Evolutionary conservation across 805 yeast genomes (phyloP), one percentile per base, ranked within the genome.

Genomic region (Candida nonsorbophila): DNA sequence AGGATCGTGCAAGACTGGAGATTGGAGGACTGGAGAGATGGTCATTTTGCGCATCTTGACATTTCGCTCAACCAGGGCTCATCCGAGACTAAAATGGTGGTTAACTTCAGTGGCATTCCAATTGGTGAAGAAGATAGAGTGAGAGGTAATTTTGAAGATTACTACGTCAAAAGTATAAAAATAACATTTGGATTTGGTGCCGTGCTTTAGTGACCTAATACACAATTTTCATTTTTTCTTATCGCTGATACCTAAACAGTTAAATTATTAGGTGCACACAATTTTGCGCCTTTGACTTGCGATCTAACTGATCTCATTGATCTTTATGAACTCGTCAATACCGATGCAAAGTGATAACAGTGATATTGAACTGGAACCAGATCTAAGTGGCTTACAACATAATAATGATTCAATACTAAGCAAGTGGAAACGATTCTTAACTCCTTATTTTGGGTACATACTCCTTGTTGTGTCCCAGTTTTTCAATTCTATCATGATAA

Each of bases 171-270:
- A 58, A 75, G 95, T 5, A 90, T 92, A 49, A 92, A 87, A 62
- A 52, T 85, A 24, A 82, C 96, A 0, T 92, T 92, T 57, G 98
- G 98, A 1, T 88, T 84, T 54, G 97, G 97, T 11, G 84, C 92
- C n/a, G 94, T 86, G 9, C 64, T 86, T 44, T 85, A 62, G 25
- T n/a, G n/a, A n/a, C n/a, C n/a, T n/a, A n/a, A n/a, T n/a, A n/a
- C n/a, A n/a, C n/a, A n/a, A n/a, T n/a, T n/a, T n/a, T n/a, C n/a
- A n/a, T n/a, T n/a, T n/a, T n/a, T n/a, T n/a, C n/a, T n/a, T n/a
- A n/a, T n/a, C n/a, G n/a, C n/a, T n/a, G n/a, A n/a, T n/a, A n/a
- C n/a, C n/a, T n/a, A n/a, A n/a, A n/a, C n/a, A n/a, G n/a, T n/a
- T n/a, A n/a, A n/a, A n/a, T n/a, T n/a, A n/a, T n/a, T n/a, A n/a